Evolutionary conservation across 768 basidiomycete genomes (phyloP), one percentile per base, ranked within the genome.

Genomic region (Lentinula raphanica): DNA sequence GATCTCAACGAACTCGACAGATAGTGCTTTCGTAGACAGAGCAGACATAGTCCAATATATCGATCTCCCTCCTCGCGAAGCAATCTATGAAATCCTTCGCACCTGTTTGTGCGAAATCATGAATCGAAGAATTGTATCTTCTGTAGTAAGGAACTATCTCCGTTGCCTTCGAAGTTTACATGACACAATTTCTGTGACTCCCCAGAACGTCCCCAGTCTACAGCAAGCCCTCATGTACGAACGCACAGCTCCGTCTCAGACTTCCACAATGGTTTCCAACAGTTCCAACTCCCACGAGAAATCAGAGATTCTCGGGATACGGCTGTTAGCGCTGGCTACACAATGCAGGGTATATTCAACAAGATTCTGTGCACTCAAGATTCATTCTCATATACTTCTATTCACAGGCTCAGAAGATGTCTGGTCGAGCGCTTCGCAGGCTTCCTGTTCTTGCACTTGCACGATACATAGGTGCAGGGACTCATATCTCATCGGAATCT

Each of bases 41-140:
- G 97, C 96, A 8, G 97, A 99, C 66, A 94, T 98, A 49, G 85
- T 97, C 19, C 95, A 96, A 76, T 97, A 93, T 65, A 81, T 98
- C 19, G 95, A 94, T 62, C 79, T 94, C 6, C 97, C 97, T 1
- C 87, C 94, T 5, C 82, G 87, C 15, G 90, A 94, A 62, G 97
- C 94, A 0, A 83, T 98, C 48, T 98, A 97, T 72, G 90, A 94
- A 70, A 98, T 99, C 62, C 74, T 98, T 28, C 81, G 87, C 6
- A 85, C 84, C 5, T 94, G 90, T 66, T 74, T 99, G 13, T 72
- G 77, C 28, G 96, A 98, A 68, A 84, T 99, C 58, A 79, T 92
- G 62, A 69, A 72, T 15, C 87, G 84, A 60, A 84, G 88, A 2
- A 83, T 98, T 48, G 78, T 98, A 27, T 70, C 78, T 21, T 67